Evolutionary conservation across 139 green algal genomes (phyloP).

Genomic region (Chlorella sp.): DNA sequence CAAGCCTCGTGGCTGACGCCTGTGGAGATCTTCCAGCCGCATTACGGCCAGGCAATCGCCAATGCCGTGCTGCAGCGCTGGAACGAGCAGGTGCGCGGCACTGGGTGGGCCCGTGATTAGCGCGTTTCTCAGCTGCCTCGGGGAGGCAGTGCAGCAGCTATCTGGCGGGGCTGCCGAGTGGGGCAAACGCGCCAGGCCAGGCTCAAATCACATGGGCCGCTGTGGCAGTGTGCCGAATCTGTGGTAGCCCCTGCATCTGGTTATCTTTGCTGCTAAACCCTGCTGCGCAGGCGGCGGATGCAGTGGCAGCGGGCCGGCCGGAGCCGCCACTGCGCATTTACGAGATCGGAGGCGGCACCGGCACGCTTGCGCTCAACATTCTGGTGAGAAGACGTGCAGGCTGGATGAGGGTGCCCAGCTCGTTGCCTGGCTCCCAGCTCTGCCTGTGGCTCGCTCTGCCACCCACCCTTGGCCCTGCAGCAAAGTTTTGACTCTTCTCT

Average conservation of each 20-base stretch:
- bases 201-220: too few species aligned
- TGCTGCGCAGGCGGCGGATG: background rate
- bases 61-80: slow-evolving; percentile 47
- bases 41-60: slow-evolving; percentile 72
- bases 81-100: background rate
- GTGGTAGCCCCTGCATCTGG: too few species aligned
- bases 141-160: too few species aligned
- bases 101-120: background rate
- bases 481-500: background rate
- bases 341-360: slow-evolving; percentile 86
- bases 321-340: slow-evolving; percentile 64
- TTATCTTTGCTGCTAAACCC: background rate
- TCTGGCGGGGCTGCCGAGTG: too few species aligned
- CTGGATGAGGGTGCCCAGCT: background rate
- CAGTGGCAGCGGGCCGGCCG: background rate
- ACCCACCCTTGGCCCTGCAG: too few species aligned
- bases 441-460: background rate
- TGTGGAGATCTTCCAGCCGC: slow-evolving; percentile 83
- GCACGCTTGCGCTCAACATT: slow-evolving; percentile 75
- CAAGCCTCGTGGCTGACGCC: slow-evolving; percentile 79
- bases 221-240: too few species aligned
- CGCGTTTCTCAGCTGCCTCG: too few species aligned
- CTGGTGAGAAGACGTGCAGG: slow-evolving; percentile 55
- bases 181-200: too few species aligned
- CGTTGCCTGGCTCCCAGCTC: background rate